Conservation (phyloP, 2,329 filamentous ascomycete species). For the Penicillium sp. region DNA sequence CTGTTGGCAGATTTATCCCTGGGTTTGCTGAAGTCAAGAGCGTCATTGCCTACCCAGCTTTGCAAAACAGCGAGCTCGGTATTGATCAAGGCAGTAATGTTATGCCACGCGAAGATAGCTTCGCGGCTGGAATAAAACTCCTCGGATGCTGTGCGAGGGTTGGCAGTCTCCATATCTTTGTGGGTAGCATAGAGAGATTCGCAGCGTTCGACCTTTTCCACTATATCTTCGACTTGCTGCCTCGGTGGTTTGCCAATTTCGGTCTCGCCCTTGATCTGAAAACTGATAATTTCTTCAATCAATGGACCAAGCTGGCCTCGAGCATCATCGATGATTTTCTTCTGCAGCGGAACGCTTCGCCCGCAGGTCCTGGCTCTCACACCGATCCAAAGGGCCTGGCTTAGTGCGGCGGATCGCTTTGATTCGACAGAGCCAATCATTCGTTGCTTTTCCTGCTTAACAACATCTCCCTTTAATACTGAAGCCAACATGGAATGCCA, state of each 20-base stretch:
- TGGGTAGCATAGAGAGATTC: conserved; percentile 80
- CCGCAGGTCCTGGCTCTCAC: conserved; percentile 79
- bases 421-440: conserved; percentile 75
- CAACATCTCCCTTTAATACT: conserved; percentile 91
- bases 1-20: conserved; percentile 62
- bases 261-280: conserved; percentile 87
- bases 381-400: conserved; percentile 77
- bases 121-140: conserved; percentile 78
- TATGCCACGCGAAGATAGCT: conserved; percentile 91
- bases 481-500: conserved; percentile 98
- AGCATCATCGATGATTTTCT: conserved; percentile 79
- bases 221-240: conserved; percentile 83
- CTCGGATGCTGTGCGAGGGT: conserved; percentile 69
- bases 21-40: conserved; percentile 79
- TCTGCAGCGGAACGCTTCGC: conserved; percentile 74
- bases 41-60: conserved; percentile 94
- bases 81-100: conserved; percentile 93
- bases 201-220: conserved; percentile 83
- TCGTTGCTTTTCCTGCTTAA: conserved; percentile 95
- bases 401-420: conserved; percentile 62
- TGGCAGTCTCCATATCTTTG: conserved; percentile 64
- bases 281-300: conserved; percentile 84
- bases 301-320: conserved; percentile 65
- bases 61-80: conserved; percentile 86
- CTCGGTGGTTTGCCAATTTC: conserved; percentile 83